Evolutionary conservation across 495 filamentous ascomycete species (phyloP), one percentile per base, ranked within the genome.

Genomic region (Recurvomyces mirabilis): DNA sequence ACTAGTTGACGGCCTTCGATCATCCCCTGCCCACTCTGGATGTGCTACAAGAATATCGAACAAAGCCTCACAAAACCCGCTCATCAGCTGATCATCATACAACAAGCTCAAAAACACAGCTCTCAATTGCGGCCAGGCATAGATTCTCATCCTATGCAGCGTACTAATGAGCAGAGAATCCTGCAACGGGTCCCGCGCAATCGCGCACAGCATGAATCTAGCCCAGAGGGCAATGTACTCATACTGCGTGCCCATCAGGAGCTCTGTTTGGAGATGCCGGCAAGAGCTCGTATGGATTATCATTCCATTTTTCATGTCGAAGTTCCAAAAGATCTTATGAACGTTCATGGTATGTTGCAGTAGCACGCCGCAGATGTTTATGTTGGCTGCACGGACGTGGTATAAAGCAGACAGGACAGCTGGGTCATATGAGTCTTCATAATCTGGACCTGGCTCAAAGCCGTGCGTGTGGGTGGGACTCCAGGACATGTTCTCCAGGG

Each of bases 401-500:
- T 46, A 46, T 7, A 46, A 35, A 33, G 43, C 43, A 20, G 13
- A 38, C 22, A 46, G 43, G 25, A 28, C 32, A n/a, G 23, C 5
- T 9, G 38, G 21, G 26, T 46, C 43, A 12, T 15, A 28, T n/a
- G 18, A 12, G 5, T 39, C 33, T 32, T 46, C 43, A 26, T 12
- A 13, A 13, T 21, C 22, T 20, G 33, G 33, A 6, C 15, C 13
- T 2, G 43, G 21, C 17, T 38, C 33, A 17, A 11, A 28, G 28
- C 43, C 18, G 6, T 12, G n/a, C 1, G 21, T 38, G 15, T 46
- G 43, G 5, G 43, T 38, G n/a, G 43, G 33, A 30, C 35, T 39
- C 43, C 43, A 46, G 2, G 43, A 33, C 33, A 46, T 46, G 43
- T 38, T 46, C 35, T 46, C 43, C 33, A 46, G 12, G 1, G 23